These are phyloP conservation scores for Podaxis sp. DNA, from an alignment of 768 basidiomycete species.

Conservation along the genomic window DNA sequence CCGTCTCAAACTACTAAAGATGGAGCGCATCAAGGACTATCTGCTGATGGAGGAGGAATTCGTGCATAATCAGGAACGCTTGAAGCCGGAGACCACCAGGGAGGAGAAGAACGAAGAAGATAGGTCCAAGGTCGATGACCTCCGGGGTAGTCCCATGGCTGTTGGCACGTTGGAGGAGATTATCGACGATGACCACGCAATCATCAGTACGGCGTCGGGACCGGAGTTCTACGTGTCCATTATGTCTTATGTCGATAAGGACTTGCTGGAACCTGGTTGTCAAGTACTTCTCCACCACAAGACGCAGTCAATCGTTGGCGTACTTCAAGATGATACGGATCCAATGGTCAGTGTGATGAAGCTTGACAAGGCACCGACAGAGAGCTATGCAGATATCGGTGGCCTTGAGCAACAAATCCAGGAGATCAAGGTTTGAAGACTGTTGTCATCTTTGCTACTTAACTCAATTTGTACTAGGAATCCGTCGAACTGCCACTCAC, in stretches of 20 bases:
- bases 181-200: constrained; percentile 98
- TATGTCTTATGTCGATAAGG: constrained; percentile 98
- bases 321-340: constrained; percentile 91
- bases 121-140: constrained; percentile 86
- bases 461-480: constrained; percentile 55
- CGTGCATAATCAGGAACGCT: constrained; percentile 85
- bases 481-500: constrained; percentile 96
- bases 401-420: constrained; percentile 96
- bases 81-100: constrained; percentile 82
- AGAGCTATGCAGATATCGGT: constrained; percentile 98
- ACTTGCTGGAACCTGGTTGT: constrained; percentile 93
- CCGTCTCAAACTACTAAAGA: constrained; percentile 90
- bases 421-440: constrained; percentile 83
- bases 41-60: constrained; percentile 94
- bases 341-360: constrained; percentile 99
- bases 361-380: constrained; percentile 97
- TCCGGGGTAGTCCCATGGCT: constrained; percentile 96
- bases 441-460: neutral
- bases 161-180: constrained; percentile 98
- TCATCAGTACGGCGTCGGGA: constrained; percentile 91
- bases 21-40: constrained; percentile 98
- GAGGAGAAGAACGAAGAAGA: constrained; percentile 98
- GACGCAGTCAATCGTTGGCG: constrained; percentile 92
- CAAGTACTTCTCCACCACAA: constrained; percentile 95
- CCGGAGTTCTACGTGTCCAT: constrained; percentile 98